Conservation (phyloP, 331 rosid genomes). For the Spiraea crenata region DNA sequence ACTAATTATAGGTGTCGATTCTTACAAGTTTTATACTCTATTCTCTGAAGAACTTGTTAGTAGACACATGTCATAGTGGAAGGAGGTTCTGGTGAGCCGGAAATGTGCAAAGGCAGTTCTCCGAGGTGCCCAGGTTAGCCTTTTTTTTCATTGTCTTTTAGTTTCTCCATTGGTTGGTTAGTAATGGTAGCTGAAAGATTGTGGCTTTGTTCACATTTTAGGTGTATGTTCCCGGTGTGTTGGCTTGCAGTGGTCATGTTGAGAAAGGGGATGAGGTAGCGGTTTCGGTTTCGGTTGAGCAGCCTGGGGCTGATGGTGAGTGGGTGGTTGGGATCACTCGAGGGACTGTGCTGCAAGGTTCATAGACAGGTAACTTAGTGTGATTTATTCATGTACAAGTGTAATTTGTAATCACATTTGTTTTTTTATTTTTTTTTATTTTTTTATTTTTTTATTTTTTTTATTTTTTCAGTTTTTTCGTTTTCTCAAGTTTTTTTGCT, state of each 20-base stretch:
- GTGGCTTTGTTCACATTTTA: constrained; percentile 14
- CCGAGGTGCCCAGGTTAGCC: constrained; percentile 86
- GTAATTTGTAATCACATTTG: too few relatives aligned
- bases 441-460: too few relatives aligned
- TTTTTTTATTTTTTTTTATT: too few relatives aligned
- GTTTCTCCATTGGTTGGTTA: not conserved
- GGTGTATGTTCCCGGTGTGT: constrained; percentile 89
- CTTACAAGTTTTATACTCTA: not conserved
- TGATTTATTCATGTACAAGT: not conserved
- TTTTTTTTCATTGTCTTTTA: not conserved
- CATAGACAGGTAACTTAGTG: constrained; percentile 45
- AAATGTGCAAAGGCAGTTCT: constrained; percentile 98
- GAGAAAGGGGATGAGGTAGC: constrained; percentile 78
- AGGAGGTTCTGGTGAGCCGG: constrained; percentile 85
- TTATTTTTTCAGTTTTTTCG: not conserved
- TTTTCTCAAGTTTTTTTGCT: not conserved
- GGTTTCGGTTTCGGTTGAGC: constrained; percentile 82
- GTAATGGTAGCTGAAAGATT: not conserved
- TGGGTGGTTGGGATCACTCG: constrained; percentile 81
- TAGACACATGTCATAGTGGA: constrained; percentile 5
- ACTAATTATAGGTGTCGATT: not conserved
- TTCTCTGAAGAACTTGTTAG: not conserved
- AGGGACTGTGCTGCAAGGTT: constrained; percentile 77
- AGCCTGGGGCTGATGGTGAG: constrained; percentile 66
- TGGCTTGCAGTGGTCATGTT: constrained; percentile 92